Evolutionary conservation across 2,329 filamentous ascomycete species (phyloP), one percentile per base, ranked within the genome.

Genomic region (Sporothrix sp.): DNA sequence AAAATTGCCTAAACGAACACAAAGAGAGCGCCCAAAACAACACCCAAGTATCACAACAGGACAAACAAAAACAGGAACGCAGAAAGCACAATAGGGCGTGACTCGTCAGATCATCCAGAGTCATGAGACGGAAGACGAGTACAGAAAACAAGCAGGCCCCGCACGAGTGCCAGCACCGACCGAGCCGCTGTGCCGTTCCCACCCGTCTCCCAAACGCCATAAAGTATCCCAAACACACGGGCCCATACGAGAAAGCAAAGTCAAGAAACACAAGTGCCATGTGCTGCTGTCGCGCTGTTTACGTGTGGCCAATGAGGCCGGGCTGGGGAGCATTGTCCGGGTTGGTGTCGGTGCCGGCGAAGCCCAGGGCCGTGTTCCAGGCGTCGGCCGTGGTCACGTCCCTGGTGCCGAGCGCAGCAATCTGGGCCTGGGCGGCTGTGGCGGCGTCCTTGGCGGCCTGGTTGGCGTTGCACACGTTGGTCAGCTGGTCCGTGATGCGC

Each of bases 401-500:
- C 52, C 63, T 61, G 35, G 65, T 61, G 33, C 65, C 68, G 5
- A 61, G 53, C 13, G 59, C 58, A 44, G 50, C 45, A 42, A 65
- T 57, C 53, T 60, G 53, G 5, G 73, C 68, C 66, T 81, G 69
- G 3, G 79, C 80, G 21, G 66, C 64, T 45, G 63, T 58, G 64
- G 77, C 82, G 5, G 72, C 70, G 11, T 71, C 62, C 57, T 76
- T 71, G 49, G 80, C 82, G 4, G 76, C 79, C 23, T 68, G 71
- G 61, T 80, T 81, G 48, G 81, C 81, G 35, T 70, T 68, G 66
- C 82, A 85, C 33, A 81, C 78, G 66, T 84, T 85, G 61, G 66
- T 73, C 52, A 85, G 72, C 68, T 84, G 79, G 65, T 85, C 81
- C 65, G 78, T 81, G 63, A 85, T 79, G 54, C 80, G 76, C 72